phyloP scores from a whole-genome alignment of 2,329 filamentous ascomycete species.

The Claviceps monticola region DNA sequence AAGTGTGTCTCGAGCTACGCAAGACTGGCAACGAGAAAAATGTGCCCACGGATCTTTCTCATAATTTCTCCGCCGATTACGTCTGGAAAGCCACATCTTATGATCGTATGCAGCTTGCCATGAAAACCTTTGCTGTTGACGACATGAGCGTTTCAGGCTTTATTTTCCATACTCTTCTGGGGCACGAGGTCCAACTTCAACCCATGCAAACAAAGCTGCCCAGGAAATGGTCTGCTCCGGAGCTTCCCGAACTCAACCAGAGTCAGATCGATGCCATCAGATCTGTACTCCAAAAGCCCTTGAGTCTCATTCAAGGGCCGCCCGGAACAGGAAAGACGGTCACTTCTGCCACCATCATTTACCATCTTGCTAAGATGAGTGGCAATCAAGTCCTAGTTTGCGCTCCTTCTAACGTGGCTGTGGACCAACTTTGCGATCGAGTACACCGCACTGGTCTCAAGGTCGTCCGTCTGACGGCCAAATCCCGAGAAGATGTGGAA shows the following conservation, averaged over 20 bases:
- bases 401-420: slow-evolving; percentile 93
- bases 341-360: slow-evolving; percentile 96
- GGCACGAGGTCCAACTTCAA: slow-evolving; percentile 85
- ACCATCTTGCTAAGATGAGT: slow-evolving; percentile 90
- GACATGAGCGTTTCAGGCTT: slow-evolving; percentile 98
- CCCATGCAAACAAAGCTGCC: slow-evolving; percentile 93
- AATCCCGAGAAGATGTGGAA: slow-evolving; percentile 96
- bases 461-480: slow-evolving; percentile 94
- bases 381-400: slow-evolving; percentile 91
- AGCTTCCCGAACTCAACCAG: slow-evolving; percentile 83
- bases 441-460: slow-evolving; percentile 91
- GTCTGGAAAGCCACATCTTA: slow-evolving; percentile 99
- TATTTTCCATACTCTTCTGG: slow-evolving; percentile 93
- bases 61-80: slow-evolving; percentile 97
- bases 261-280: slow-evolving; percentile 96
- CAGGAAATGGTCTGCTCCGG: slow-evolving; percentile 92
- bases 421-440: slow-evolving; percentile 94
- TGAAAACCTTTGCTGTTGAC: slow-evolving; percentile 97
- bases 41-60: slow-evolving; percentile 87
- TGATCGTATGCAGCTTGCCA: slow-evolving; percentile 96
- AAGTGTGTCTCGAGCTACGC: slow-evolving; percentile 88
- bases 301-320: slow-evolving; percentile 92
- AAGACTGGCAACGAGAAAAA: slow-evolving; percentile 93
- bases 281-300: slow-evolving; percentile 80
- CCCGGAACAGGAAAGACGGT: slow-evolving; percentile 97